Conservation (phyloP, 2,329 filamentous ascomycete genomes). For the Diaporthe destruens region DNA sequence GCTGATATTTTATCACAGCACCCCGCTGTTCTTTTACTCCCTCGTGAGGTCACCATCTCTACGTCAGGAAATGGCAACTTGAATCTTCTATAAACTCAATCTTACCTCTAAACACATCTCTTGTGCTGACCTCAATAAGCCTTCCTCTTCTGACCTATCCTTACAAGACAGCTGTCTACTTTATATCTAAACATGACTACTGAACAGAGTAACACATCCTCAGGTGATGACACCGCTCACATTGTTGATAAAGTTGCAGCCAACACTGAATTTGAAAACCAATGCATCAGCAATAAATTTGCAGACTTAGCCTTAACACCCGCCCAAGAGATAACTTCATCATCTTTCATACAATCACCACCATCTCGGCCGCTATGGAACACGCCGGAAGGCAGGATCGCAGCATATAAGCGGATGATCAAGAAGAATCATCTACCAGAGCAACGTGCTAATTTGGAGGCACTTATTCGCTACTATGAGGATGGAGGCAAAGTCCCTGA, state of each 20-base stretch:
- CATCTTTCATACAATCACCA: neutral
- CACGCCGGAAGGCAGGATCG: slow-evolving; percentile 15
- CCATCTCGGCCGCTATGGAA: neutral
- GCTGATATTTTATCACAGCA: too few species aligned
- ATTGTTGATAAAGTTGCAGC: neutral
- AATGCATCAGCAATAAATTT: neutral
- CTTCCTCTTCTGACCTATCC: too few species aligned
- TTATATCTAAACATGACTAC: too few species aligned
- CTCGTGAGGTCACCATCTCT: too few species aligned
- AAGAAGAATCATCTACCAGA: neutral
- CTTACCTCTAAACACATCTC: too few species aligned
- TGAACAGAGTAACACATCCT: too few species aligned
- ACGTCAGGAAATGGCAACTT: too few species aligned
- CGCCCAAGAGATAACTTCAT: neutral
- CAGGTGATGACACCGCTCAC: too few species aligned
- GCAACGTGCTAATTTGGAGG: slow-evolving; percentile 5
- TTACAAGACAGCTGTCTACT: too few species aligned
- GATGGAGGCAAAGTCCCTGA: slow-evolving; percentile 18
- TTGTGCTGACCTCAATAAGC: too few species aligned
- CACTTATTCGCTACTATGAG: slow-evolving; percentile 20
- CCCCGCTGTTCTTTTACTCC: too few species aligned
- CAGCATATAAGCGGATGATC: slow-evolving; percentile 11
- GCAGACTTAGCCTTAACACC: neutral
- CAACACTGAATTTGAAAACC: neutral
- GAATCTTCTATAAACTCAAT: too few species aligned